phyloP scores from a whole-genome alignment of 768 basidiomycete species.

The Serendipita sp. region DNA sequence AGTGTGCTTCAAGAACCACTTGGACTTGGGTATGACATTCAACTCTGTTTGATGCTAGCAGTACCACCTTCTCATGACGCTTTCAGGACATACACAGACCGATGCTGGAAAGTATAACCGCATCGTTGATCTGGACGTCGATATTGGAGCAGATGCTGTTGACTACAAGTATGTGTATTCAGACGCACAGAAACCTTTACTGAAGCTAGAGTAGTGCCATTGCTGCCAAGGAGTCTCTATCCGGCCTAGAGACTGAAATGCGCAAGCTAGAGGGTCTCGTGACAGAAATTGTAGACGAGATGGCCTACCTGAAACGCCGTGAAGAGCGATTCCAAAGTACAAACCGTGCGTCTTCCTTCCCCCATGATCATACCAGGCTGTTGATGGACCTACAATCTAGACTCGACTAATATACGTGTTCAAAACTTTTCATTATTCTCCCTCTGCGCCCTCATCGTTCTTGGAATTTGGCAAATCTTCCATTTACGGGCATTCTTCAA shows the following conservation, averaged over 20 bases:
- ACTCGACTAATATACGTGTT: slow-evolving; percentile 81
- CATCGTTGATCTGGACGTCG: slow-evolving; percentile 83
- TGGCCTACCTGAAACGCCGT: slow-evolving; percentile 78
- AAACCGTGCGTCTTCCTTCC: slow-evolving; percentile 47
- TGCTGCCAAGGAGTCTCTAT: slow-evolving; percentile 93
- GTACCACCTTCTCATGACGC: background rate
- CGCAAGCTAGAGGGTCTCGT: slow-evolving; percentile 89
- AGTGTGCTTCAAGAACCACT: slow-evolving; percentile 78
- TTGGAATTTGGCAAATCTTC: slow-evolving; percentile 90
- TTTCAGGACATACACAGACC: slow-evolving; percentile 30
- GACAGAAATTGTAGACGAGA: slow-evolving; percentile 87
- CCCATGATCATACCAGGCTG: background rate
- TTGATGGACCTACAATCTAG: slow-evolving; percentile 30
- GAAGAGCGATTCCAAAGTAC: slow-evolving; percentile 79
- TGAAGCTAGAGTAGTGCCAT: slow-evolving; percentile 51
- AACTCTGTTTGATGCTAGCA: background rate
- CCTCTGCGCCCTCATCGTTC: slow-evolving; percentile 52
- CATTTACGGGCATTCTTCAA: slow-evolving; percentile 93
- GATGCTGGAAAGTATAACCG: slow-evolving; percentile 38
- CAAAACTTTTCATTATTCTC: slow-evolving; percentile 89
- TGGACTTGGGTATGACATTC: slow-evolving; percentile 45
- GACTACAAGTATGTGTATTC: slow-evolving; percentile 77
- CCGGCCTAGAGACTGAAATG: slow-evolving; percentile 95
- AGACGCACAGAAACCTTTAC: background rate
- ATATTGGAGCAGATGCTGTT: slow-evolving; percentile 95